phyloP scores from a whole-genome alignment of 164 flowering plant species.

The Kalanchoe fedtschenkoi region DNA sequence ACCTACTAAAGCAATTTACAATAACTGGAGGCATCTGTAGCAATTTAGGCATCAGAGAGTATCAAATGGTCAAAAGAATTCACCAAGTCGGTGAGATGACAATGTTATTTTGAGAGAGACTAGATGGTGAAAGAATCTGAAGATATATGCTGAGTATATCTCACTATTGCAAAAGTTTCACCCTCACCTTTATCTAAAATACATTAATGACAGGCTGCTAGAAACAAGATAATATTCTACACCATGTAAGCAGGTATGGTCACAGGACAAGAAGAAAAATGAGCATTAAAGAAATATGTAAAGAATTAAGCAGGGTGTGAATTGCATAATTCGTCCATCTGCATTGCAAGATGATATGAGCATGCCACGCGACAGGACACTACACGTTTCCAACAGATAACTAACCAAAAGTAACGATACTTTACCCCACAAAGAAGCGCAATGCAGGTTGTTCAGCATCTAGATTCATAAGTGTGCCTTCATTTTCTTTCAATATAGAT shows the following conservation, averaged over 20 bases:
- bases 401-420: neutral
- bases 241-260: no score
- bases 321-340: neutral
- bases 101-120: neutral
- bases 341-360: neutral
- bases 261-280: no score
- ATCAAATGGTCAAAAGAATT: neutral
- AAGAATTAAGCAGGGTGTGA: neutral
- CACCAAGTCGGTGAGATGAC: neutral
- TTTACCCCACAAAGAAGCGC: constrained; percentile 98
- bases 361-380: neutral
- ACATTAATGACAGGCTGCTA: no score
- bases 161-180: no score
- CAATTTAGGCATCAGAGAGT: neutral
- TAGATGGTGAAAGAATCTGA: neutral
- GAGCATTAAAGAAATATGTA: neutral
- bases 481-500: constrained; percentile 85
- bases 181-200: no score
- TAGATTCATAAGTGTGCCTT: constrained; percentile 87
- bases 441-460: constrained; percentile 99
- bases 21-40: no score
- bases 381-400: neutral
- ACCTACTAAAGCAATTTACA: no score
- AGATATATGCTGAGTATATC: no score
- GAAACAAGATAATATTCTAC: no score